Evolutionary conservation across 768 basidiomycete species (phyloP), one percentile per base, ranked within the genome.

Genomic region (Mycena haematopus): DNA sequence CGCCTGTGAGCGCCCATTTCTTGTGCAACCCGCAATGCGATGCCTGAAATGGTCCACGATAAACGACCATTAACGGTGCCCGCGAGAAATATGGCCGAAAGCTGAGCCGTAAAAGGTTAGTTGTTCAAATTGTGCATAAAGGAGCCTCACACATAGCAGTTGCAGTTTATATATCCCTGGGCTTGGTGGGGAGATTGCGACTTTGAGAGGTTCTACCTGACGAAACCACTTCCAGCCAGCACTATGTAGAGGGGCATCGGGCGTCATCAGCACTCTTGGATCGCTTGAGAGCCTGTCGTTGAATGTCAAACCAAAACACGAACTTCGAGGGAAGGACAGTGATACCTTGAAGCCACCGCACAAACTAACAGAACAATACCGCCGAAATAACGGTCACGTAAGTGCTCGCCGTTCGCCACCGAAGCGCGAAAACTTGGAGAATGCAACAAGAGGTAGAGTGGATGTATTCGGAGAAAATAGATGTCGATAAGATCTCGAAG

Each of bases 181-280:
- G 7, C 38, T 15, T 6, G 44, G 49, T 0, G 47, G 47, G 15
- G 19, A 49, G 10, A 27, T 25, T 5, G 31, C 85, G 19, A 80
- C 81, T 72, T 94, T 92, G 31, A 95, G 74, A 67, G 84, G 78
- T 52, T 87, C 82, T 6, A 90, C 83, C 70, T 90, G 87, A n/a
- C 73, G 67, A 65, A 86, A 84, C 70, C 81, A 90, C 69, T 82
- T 81, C 85, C 86, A 90, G 1, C 87, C 87, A 25, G 79, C 73
- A 17, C 82, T 82, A 27, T 80, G 76, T 9, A 79, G 73, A 5
- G 76, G 70, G 21, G 74, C 67, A 44, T 76, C 81, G 14, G 69
- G 72, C 15, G 73, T 68, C 6, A 72, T 61, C 40, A 76, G 60
- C 11, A 80, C 77, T 52, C 78, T 62, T 0, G 75, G 73, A 58